These are phyloP conservation scores for Aspergillus quadricinctus DNA, from an alignment of 2,329 filamentous ascomycete species.

Conservation along the genomic window DNA sequence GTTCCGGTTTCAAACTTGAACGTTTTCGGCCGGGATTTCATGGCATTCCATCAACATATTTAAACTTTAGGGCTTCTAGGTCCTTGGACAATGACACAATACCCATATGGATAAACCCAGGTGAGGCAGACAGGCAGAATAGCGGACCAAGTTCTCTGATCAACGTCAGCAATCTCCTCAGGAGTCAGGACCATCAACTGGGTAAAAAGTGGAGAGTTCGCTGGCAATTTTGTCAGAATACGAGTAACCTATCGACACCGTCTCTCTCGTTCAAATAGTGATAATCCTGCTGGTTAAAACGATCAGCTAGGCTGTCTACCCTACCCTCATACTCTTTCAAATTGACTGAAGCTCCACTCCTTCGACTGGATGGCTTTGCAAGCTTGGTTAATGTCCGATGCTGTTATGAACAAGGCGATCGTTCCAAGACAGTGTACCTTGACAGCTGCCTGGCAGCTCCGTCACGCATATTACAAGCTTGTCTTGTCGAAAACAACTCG, in stretches of 20 bases:
- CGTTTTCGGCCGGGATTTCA: neutral
- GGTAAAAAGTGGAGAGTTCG: neutral
- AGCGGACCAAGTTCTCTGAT: neutral
- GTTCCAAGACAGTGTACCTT: neutral
- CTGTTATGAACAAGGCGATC: neutral
- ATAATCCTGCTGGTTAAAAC: too few relatives aligned
- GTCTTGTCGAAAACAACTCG: too few relatives aligned
- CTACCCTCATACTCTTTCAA: neutral
- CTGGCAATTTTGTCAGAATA: neutral
- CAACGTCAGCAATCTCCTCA: neutral
- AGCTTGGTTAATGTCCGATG: neutral
- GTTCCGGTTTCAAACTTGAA: neutral
- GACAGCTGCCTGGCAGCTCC: neutral
- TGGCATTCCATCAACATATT: neutral
- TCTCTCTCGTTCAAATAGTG: too few relatives aligned
- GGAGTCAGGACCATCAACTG: neutral
- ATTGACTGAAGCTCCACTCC: neutral
- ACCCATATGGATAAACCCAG: neutral
- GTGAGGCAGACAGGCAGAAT: neutral
- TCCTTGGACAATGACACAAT: neutral
- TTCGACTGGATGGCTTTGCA: too few relatives aligned
- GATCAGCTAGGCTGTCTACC: neutral
- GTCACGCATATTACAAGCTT: neutral
- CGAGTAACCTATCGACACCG: neutral
- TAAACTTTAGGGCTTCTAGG: slow-evolving; percentile 1